Evolutionary conservation across 768 basidiomycete species (phyloP), one percentile per base, ranked within the genome.

Genomic region (Tephrocybe sp.): DNA sequence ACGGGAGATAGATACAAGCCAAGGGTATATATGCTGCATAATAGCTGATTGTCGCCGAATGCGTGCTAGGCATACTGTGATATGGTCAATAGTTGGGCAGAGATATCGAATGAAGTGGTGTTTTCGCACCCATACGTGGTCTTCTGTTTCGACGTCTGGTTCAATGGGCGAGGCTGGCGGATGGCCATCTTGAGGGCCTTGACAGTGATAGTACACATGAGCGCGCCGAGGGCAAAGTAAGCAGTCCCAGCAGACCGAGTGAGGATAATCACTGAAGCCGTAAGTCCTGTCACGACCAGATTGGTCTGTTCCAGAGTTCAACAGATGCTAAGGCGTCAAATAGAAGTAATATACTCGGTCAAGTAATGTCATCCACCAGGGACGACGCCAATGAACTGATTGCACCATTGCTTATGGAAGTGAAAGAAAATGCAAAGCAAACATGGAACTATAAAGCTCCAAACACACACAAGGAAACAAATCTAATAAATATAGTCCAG

Each of bases 31-130:
- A 91, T 2, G 76, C 72, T 8, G 80, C 83, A 61, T 79, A 86
- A 68, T 76, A 90, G 2, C 76, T 73, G 58, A 88, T 87, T 4
- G 75, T 71, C 9, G 87, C 83, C 10, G 89, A 85, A 65, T 92
- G 90, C 4, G 90, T 91, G 55, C 86, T 88, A 4, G 90, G 90
- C 90, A 92, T 91, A 11, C 90, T 90, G 62, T 4, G 38, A 33
- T 42, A 51, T 12, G 12, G 18, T 46, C 33, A 28, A 12, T 36
- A 32, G 42, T 18, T n/a, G 23, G 11, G 17, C 3, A 23, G 20
- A n/a, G 20, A 24, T 18, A 12, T 37, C 41, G 11, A 25, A 50
- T 10, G 39, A 44, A 36, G 18, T 9, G 6, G 15, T 30, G 12
- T 30, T 10, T 23, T 63, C 80, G 43, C 60, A 90, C 89, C 90